Conservation (phyloP, 164 flowering plant species). For the Houttuynia cordata region DNA sequence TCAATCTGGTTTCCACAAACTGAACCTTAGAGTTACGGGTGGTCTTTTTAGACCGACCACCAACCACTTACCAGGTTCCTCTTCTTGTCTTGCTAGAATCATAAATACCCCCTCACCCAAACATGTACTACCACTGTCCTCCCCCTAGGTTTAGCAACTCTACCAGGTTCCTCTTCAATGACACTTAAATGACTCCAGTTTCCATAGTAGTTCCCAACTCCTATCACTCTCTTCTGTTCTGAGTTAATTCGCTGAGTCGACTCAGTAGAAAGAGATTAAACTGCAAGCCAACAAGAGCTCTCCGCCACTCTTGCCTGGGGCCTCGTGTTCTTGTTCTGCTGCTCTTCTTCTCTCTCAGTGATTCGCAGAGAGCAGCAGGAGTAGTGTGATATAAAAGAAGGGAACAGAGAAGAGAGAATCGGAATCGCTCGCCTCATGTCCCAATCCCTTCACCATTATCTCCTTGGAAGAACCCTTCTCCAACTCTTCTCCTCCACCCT, state of each 20-base stretch:
- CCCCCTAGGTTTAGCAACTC: not conserved
- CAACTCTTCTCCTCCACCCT: not conserved
- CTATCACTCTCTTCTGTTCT: no score
- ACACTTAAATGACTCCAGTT: not conserved
- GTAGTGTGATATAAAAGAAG: no score
- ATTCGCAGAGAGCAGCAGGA: no score
- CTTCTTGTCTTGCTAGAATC: no score
- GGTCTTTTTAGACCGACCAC: no score
- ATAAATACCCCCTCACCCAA: no score
- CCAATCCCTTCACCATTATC: constrained; percentile 32
- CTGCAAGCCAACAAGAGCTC: not conserved
- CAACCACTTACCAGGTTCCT: no score
- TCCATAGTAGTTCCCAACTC: not conserved
- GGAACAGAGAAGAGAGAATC: constrained; percentile 13
- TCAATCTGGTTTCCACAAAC: no score
- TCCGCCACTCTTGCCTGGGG: constrained; percentile 2
- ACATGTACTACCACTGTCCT: no score
- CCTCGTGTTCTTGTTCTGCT: constrained; percentile 10
- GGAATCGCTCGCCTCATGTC: constrained; percentile 30
- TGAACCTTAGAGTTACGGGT: no score
- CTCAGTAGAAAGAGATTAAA: not conserved
- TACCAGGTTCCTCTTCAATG: not conserved
- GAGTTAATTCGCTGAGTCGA: not conserved
- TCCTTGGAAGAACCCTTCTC: constrained; percentile 23
- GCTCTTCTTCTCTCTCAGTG: not conserved